phyloP scores from a whole-genome alignment of 129 eudicot genomes.

The Chrysanthemum seticuspe region DNA sequence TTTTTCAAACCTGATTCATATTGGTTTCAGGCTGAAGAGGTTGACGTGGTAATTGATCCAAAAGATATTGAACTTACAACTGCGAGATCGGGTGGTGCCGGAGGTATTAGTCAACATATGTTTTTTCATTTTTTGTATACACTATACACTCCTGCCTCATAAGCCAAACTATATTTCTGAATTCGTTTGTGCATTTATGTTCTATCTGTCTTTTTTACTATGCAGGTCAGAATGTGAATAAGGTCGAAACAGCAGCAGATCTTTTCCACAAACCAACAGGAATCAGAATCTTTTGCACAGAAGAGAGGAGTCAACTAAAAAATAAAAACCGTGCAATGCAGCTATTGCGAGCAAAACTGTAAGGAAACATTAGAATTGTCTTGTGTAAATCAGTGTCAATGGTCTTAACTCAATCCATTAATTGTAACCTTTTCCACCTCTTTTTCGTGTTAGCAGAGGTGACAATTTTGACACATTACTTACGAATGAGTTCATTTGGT shows the following conservation, averaged over 20 bases:
- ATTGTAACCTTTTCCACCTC: neutral
- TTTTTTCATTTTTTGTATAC: neutral
- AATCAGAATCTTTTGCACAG: constrained; percentile 95
- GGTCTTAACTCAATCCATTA: neutral
- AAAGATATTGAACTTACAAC: constrained; percentile 98
- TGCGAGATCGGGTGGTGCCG: constrained; percentile 99
- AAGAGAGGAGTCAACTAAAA: constrained; percentile 91
- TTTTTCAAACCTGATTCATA: constrained; percentile 1
- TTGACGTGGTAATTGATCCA: constrained; percentile 94
- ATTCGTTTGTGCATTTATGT: neutral
- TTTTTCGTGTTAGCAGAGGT: no score
- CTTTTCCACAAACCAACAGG: constrained; percentile 98
- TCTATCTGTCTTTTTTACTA: constrained; percentile 8
- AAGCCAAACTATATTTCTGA: neutral
- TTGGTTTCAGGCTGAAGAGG: constrained; percentile 86
- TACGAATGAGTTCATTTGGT: no score
- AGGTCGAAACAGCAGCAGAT: constrained; percentile 98
- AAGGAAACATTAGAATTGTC: constrained; percentile 27
- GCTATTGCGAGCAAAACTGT: constrained; percentile 91
- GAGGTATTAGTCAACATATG: constrained; percentile 57
- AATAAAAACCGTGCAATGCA: constrained; percentile 88
- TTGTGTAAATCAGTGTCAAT: neutral
- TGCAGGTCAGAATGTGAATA: constrained; percentile 99
- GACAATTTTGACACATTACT: no score
- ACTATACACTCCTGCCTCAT: neutral